phyloP scores from a whole-genome alignment of 805 yeast genomes.

The Lipomyces lipofer region DNA sequence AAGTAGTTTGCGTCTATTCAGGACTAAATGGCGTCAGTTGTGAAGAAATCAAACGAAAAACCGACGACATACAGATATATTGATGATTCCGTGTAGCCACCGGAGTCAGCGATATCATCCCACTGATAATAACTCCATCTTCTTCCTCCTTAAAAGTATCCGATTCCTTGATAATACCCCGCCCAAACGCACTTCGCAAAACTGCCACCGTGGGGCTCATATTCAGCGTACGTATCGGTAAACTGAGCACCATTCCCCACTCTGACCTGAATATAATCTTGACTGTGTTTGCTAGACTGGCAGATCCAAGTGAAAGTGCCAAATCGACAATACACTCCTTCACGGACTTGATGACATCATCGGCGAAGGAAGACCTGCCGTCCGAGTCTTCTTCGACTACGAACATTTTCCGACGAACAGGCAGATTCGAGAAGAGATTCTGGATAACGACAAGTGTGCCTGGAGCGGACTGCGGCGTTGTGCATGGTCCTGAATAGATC shows the following conservation, averaged over 20 bases:
- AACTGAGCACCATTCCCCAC: neutral
- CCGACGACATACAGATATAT: conserved; percentile 23
- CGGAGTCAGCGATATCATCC: conserved; percentile 5
- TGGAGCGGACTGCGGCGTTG: neutral
- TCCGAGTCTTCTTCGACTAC: conserved; percentile 1
- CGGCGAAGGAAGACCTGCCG: neutral
- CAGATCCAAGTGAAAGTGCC: conserved; percentile 2
- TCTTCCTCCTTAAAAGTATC: neutral
- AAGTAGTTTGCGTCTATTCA: conserved; percentile 10
- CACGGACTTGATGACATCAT: conserved; percentile 1
- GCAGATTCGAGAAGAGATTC: conserved; percentile 32
- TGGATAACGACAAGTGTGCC: conserved; percentile 34
- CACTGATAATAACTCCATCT: conserved; percentile 4
- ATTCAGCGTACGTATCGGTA: neutral
- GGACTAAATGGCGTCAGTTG: conserved; percentile 1
- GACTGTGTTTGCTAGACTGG: neutral
- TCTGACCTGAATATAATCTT: conserved; percentile 2
- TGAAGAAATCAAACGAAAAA: neutral
- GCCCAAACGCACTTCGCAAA: conserved; percentile 8
- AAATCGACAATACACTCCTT: conserved; percentile 8
- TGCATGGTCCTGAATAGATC: conserved; percentile 6
- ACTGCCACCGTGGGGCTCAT: neutral
- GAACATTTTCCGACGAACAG: conserved; percentile 33
- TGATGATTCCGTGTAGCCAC: conserved; percentile 10
- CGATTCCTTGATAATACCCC: neutral